Conservation (phyloP, 352 stramenopile species). For the Globisporangium cylindrosporum region DNA sequence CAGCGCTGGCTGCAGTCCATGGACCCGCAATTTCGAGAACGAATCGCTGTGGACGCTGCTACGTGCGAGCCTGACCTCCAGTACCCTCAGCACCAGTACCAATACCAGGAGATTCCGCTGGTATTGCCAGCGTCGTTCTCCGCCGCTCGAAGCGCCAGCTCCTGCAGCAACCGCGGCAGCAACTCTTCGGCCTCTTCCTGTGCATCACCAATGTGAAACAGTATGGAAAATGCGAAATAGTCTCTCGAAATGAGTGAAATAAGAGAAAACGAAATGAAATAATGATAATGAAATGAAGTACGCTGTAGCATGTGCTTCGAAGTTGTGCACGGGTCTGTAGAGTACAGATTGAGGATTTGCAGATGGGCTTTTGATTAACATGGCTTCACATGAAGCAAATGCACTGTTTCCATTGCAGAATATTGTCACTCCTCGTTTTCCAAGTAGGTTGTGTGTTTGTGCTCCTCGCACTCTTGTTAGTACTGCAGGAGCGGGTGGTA, state of each 20-base stretch:
- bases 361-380: not conserved
- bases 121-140: not conserved
- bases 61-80: not conserved
- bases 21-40: conserved; percentile 11
- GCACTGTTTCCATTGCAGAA: not conserved
- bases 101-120: not conserved
- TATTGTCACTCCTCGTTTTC: not conserved
- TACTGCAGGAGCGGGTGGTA: conserved; percentile 60
- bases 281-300: not conserved
- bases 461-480: not conserved
- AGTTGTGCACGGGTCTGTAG: too few relatives aligned
- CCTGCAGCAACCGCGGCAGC: not conserved
- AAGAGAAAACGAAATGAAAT: not conserved
- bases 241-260: not conserved
- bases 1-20: conserved; percentile 65
- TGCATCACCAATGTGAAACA: not conserved
- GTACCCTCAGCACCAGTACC: not conserved
- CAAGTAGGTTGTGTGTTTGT: not conserved
- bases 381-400: not conserved
- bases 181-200: not conserved
- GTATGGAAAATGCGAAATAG: not conserved
- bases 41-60: not conserved
- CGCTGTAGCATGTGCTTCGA: not conserved
- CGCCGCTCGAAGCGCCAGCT: not conserved
- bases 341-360: not conserved